Base-by-base conservation (phyloP, 1,284 basidiomycete species). In the Cystodermella granulosa region DNA sequence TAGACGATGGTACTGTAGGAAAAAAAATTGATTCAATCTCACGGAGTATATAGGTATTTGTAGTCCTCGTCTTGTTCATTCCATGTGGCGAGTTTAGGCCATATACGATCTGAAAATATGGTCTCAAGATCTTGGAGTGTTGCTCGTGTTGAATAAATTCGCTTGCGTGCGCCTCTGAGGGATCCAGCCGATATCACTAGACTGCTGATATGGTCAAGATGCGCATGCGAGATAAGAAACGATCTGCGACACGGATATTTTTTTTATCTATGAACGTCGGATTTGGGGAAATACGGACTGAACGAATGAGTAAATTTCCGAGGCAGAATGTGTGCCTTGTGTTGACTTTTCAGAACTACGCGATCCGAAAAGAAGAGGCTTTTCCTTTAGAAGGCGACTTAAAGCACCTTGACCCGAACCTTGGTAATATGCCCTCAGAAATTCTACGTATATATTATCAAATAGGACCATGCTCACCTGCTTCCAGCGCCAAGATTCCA, bases 1-100 rank as follows among this genome's bases (percentile, higher is more conserved):
- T n/a, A n/a, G n/a, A n/a, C n/a, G n/a, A n/a, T n/a, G n/a, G n/a
- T n/a, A n/a, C n/a, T n/a, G n/a, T n/a, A n/a, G n/a, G n/a, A n/a
- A n/a, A n/a, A n/a, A n/a, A n/a, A n/a, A n/a, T n/a, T n/a, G n/a
- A n/a, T n/a, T n/a, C 17, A 16, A 4, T n/a, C 80, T 61, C 60
- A 84, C 82, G 67, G 59, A 44, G 76, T 73, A 52, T 84, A 84
- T 46, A 87, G 58, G 34, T 83, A 68, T 46, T 79, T 79, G 50
- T 71, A 68, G 4, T 72, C 61, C 2, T 76, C 70, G 50, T 84
- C 77, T 3, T 74, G 61, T 54, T 81, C 76, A 45, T 83, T 71
- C 76, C 82, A 86, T 8, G 84, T 83, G 2, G 86, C 88, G 16
- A 92, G 75, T 52, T 82, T 84, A 2, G 89, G 89, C 89, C 89